Percentiles rank a stretch among this genome's conserved stretches.
These are phyloP conservation scores for Dispira parvispora DNA, from an alignment of 192 early-diverging fungal genomes.

Conservation along the genomic window DNA sequence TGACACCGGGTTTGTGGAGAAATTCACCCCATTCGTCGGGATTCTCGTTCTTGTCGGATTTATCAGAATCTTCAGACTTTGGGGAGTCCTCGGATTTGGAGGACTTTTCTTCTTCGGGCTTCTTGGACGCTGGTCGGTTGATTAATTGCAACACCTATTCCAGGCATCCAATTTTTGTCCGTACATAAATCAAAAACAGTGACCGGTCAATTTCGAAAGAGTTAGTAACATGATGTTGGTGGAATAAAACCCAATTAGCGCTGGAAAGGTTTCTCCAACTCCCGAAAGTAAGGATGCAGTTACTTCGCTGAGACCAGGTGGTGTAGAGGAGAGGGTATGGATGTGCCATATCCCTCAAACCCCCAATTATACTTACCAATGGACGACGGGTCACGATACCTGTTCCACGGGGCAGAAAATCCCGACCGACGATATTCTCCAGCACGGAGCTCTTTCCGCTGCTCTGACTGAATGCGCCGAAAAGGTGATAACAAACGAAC, in stretches of 20 bases:
- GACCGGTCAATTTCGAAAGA: too few relatives aligned
- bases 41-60: slow-evolving; percentile 19
- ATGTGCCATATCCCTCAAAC: too few relatives aligned
- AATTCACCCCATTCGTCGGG: slow-evolving; percentile 98
- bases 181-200: too few relatives aligned
- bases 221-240: too few relatives aligned
- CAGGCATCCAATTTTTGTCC: too few relatives aligned
- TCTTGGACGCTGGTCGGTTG: slow-evolving; percentile 52
- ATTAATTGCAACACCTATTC: slow-evolving; percentile 78
- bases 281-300: too few relatives aligned
- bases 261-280: too few relatives aligned
- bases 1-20: slow-evolving; percentile 90
- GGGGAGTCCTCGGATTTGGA: slow-evolving; percentile 7
- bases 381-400: slow-evolving; percentile 97
- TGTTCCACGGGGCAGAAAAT: slow-evolving; percentile 93
- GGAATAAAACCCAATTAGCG: too few relatives aligned
- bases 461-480: slow-evolving; percentile 35
- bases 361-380: slow-evolving; percentile 34
- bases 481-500: too few relatives aligned
- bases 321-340: too few relatives aligned
- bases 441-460: slow-evolving; percentile 95
- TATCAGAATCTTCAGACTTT: slow-evolving; percentile 33
- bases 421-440: slow-evolving; percentile 98
- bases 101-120: slow-evolving; percentile 6
- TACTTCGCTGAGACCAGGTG: too few relatives aligned